phyloP scores from a whole-genome alignment of 2,329 filamentous ascomycete species.

The Beauveria rudraprayagi region DNA sequence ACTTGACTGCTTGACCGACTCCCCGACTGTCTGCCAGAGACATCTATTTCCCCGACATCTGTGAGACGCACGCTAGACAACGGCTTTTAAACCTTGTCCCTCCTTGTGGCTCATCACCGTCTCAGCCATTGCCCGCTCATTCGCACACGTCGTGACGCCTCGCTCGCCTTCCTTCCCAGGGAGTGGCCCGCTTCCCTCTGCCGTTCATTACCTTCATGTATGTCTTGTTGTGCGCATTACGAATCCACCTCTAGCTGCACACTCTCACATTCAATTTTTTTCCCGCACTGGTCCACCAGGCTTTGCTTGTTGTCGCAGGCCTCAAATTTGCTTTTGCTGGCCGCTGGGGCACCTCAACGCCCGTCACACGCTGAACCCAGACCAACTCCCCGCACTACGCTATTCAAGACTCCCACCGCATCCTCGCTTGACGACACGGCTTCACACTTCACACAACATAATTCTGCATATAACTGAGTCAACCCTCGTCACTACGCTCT shows the following conservation, averaged over 20 bases:
- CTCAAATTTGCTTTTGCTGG: constrained; percentile 10
- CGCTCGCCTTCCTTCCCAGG: neutral
- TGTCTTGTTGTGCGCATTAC: constrained; percentile 10
- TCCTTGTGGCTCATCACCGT: constrained; percentile 6
- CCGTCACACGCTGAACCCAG: constrained; percentile 1
- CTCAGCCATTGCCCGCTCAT: constrained; percentile 9
- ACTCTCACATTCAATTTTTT: constrained; percentile 8
- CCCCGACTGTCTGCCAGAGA: neutral
- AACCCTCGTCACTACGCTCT: neutral
- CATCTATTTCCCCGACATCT: constrained; percentile 8
- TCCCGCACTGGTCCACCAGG: constrained; percentile 6
- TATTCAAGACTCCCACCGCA: neutral
- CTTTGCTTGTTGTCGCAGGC: constrained; percentile 6
- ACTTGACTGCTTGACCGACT: constrained; percentile 3
- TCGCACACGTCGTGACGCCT: constrained; percentile 1
- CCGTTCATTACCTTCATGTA: constrained; percentile 10
- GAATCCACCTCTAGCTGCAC: constrained; percentile 10
- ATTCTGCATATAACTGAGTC: constrained; percentile 1
- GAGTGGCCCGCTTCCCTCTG: constrained; percentile 5
- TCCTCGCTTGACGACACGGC: neutral
- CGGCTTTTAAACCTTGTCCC: constrained; percentile 6
- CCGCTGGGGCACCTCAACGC: constrained; percentile 6
- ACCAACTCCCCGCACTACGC: constrained; percentile 11
- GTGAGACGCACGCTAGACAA: constrained; percentile 10
- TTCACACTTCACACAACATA: neutral